Evolutionary conservation across 2,329 filamentous ascomycete species (phyloP), one percentile per base, ranked within the genome.

Genomic region (Fusarium denticulatum): DNA sequence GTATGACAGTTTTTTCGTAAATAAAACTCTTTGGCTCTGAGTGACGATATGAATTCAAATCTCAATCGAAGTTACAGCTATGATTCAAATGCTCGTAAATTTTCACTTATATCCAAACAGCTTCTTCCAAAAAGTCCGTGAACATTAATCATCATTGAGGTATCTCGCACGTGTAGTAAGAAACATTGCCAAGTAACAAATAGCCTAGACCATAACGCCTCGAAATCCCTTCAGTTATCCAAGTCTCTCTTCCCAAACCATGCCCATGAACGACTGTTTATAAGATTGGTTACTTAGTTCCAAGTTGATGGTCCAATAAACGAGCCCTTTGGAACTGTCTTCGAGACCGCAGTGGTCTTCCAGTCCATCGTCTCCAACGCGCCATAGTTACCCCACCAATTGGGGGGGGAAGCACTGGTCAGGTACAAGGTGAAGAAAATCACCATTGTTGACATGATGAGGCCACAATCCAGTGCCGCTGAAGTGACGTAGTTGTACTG

Each of bases 401-500:
- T 77, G 1, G 91, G 89, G 64, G 88, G 83, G 6, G 79, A 77
- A 14, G 86, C 85, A 39, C 85, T 83, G 6, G 91, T 91, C 72
- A 94, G 80, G 63, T 90, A 89, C 34, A 94, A 82, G 3, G 90
- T 87, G 74, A 93, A 89, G 84, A 94, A 93, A 64, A 94, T 91
- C 64, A 94, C 80, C 40, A 94, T 87, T 0, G 91, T 91, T 39
- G 87, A 88, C 26, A 94, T 80, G 18, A 91, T 89, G 10, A 93
- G 85, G 10, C 92, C 92, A 55, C 88, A 88, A 80, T 94, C 92
- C 42, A 94, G 83, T 3, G 90, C 92, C 0, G 92, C 92, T 26
- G 91, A 93, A 1, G 91, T 89, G 77, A 94, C 87, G 80, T 94
- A 94, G 83, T 94, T 94, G 83, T 93, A 94, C 80, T 91, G 90